Conservation (phyloP, 345 rosid species). For the Gossypium sturtianum region DNA sequence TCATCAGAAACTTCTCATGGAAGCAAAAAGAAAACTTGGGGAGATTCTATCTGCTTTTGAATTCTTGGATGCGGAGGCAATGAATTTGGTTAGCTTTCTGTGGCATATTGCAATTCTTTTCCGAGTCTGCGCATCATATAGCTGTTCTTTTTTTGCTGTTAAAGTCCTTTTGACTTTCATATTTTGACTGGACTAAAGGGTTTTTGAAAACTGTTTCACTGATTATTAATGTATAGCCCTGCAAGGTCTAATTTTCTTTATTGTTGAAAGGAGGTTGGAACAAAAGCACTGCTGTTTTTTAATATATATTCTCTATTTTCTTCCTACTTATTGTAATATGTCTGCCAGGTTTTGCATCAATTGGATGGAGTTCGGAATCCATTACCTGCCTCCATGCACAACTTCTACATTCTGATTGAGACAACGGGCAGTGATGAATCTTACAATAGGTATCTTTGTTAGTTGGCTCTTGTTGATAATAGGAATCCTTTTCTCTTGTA, state of each 20-base stretch:
- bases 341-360: constrained; percentile 60
- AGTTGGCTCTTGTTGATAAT: background rate
- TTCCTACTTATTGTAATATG: constrained; percentile 2
- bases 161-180: constrained; percentile 9
- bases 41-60: constrained; percentile 91
- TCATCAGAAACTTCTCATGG: constrained; percentile 68
- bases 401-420: constrained; percentile 85
- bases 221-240: background rate
- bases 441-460: constrained; percentile 45
- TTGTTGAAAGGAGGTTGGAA: background rate
- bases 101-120: background rate
- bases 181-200: constrained; percentile 5
- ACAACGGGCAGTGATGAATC: constrained; percentile 78
- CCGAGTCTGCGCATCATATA: background rate
- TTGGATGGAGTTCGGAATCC: constrained; percentile 90
- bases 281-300: background rate
- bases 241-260: background rate
- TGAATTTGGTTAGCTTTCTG: constrained; percentile 57
- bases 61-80: constrained; percentile 71
- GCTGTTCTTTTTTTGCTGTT: constrained; percentile 5
- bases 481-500: too few relatives aligned
- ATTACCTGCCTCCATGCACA: constrained; percentile 56
- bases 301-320: background rate
- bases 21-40: constrained; percentile 88
- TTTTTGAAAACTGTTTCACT: background rate